Evolutionary conservation across 2,329 filamentous ascomycete genomes (phyloP).

Genomic region (Chrysoporthe austroafricana): DNA sequence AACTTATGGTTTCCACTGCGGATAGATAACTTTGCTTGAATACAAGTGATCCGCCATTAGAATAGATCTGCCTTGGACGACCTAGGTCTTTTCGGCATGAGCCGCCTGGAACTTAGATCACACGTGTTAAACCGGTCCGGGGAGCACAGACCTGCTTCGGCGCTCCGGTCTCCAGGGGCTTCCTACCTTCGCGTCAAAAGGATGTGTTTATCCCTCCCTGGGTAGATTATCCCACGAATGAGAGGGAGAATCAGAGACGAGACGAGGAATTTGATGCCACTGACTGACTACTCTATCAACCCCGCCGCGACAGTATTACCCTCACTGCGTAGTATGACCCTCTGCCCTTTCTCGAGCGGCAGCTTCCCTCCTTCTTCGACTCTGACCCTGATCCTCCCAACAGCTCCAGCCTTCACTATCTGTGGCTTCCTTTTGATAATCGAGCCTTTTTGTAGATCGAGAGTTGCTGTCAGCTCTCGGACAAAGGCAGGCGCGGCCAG

Average conservation of each 20-base stretch:
- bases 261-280: not conserved
- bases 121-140: constrained; percentile 11
- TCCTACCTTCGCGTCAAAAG: too few relatives aligned
- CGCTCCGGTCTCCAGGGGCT: not conserved
- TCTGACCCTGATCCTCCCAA: constrained; percentile 78
- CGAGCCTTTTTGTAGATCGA: constrained; percentile 81
- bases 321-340: constrained; percentile 78
- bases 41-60: not conserved
- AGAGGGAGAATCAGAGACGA: too few relatives aligned
- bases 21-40: not conserved
- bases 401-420: constrained; percentile 76
- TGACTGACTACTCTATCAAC: constrained; percentile 67
- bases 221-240: too few relatives aligned
- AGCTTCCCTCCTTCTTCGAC: constrained; percentile 65
- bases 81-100: not conserved
- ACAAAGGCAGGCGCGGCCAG: constrained; percentile 80
- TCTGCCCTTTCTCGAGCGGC: constrained; percentile 77
- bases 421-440: constrained; percentile 81
- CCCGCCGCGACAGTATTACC: constrained; percentile 89
- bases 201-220: too few relatives aligned
- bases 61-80: not conserved
- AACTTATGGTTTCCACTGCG: too few relatives aligned
- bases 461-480: constrained; percentile 67
- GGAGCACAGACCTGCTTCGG: constrained; percentile 21
- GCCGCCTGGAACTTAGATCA: not conserved